phyloP scores from a whole-genome alignment of 2,329 filamentous ascomycete species.

The Beauveria australis region DNA sequence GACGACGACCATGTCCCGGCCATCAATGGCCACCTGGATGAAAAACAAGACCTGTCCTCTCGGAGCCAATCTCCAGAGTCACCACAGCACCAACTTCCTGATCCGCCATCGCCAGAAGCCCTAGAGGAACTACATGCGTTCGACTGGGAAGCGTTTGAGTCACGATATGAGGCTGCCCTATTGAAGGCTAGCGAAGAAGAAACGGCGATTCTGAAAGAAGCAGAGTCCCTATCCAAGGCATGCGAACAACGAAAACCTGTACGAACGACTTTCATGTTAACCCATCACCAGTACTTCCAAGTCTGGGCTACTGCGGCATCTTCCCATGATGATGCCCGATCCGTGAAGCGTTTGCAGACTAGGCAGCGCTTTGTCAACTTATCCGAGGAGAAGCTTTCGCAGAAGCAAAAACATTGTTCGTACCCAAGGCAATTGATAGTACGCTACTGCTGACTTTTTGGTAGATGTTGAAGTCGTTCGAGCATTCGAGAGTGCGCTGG shows the following conservation, averaged over 20 bases:
- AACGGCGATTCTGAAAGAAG: conserved; percentile 56
- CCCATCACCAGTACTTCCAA: conserved; percentile 57
- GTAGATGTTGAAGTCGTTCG: conserved; percentile 47
- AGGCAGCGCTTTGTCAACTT: conserved; percentile 68
- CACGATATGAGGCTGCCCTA: conserved; percentile 59
- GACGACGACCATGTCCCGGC: neutral
- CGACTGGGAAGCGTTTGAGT: conserved; percentile 72
- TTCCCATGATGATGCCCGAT: conserved; percentile 65
- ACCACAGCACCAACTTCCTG: neutral
- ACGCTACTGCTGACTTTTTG: neutral
- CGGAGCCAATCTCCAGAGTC: neutral
- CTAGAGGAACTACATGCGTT: conserved; percentile 32
- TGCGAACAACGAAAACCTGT: conserved; percentile 8
- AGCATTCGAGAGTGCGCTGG: conserved; percentile 55
- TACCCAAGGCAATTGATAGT: neutral
- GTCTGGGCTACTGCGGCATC: conserved; percentile 70
- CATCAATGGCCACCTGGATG: conserved; percentile 1
- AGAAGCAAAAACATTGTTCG: conserved; percentile 76
- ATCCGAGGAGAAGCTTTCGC: conserved; percentile 61
- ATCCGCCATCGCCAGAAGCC: neutral
- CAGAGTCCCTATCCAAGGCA: conserved; percentile 58
- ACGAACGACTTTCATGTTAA: neutral
- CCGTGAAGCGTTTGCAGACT: conserved; percentile 72
- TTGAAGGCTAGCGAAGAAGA: conserved; percentile 56
- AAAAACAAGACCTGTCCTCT: neutral